Base-by-base conservation (phyloP, 352 stramenopile genomes). In the Thalassiosira exigua region DNA sequence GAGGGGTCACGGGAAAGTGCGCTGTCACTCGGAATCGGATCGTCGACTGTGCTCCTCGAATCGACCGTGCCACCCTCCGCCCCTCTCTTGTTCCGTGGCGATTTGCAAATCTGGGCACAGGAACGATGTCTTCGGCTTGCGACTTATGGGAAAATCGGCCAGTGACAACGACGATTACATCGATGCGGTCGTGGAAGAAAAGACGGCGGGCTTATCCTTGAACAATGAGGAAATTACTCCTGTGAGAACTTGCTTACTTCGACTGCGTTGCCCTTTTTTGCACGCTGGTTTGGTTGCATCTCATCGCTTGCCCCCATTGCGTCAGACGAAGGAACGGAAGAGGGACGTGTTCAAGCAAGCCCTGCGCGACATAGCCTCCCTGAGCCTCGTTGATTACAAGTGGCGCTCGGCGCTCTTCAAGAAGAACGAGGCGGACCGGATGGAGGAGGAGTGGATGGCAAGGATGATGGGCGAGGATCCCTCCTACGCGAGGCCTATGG, bases 381-480 rank as follows among this genome's bases (percentile, higher is more conserved):
- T 92, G 1, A 85, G 68, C 44, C 75, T 93, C 4, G 44, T 90
- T 59, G 88, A 93, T 79, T 93, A 93, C 50, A 75, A 91, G 62
- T 92, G 86, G 88, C 65, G 88, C 69, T 84, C 75, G 11, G 68
- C 62, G 9, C 12, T 92, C 22, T 93, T 92, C 64, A 91, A 91
- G 73, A 84, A 76, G 32, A 86, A 84, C 22, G 75, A 92, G 53
- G 88, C 88, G 12, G 84, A 93, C 71, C 57, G 88, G 56, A 65
- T 80, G 67, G 75, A 92, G 27, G 84, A 92, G 53, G 76, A 92
- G 68, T 87, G 62, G 72, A 60, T 93, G 36, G 81, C 84, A 11
- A 48, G 74, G 41, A 91, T 93, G 85, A 86, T 86, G 78, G 88
- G 88, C 17, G 82, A 92, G 53, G 82, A 89, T 66, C 44, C 88